phyloP scores from a whole-genome alignment of 352 stramenopile genomes.

The Globisporangium ultimum region DNA sequence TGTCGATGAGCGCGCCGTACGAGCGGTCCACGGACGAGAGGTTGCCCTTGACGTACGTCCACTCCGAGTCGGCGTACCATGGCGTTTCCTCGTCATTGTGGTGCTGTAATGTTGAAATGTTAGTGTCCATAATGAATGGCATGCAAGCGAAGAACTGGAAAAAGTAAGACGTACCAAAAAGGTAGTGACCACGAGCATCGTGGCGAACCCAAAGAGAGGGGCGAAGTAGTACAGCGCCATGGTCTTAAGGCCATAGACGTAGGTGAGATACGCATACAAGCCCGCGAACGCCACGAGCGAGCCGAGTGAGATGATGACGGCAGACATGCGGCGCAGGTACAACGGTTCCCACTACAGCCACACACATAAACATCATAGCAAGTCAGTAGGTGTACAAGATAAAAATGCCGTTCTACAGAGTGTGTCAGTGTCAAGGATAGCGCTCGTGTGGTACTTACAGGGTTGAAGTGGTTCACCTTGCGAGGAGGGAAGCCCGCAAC shows the following conservation, averaged over 20 bases:
- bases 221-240: conserved; percentile 82
- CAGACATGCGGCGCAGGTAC: conserved; percentile 55
- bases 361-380: background rate
- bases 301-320: conserved; percentile 61
- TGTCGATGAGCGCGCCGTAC: conserved; percentile 76
- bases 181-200: conserved; percentile 80
- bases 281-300: conserved; percentile 38
- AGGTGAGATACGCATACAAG: conserved; percentile 36
- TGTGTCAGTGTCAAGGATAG: background rate
- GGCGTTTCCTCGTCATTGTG: conserved; percentile 82
- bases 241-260: conserved; percentile 40
- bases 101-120: conserved; percentile 34
- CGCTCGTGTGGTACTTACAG: conserved; percentile 28
- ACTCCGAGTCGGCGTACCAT: conserved; percentile 82
- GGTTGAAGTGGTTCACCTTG: conserved; percentile 78
- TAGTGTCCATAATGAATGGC: too few relatives aligned
- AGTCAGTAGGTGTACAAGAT: background rate
- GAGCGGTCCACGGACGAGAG: conserved; percentile 77
- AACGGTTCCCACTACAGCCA: conserved; percentile 55
- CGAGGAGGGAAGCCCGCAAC: conserved; percentile 70
- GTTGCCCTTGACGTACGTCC: conserved; percentile 85
- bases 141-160: too few relatives aligned
- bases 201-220: conserved; percentile 70
- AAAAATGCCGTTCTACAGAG: background rate
- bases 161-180: conserved; percentile 69